A percentile compares a stretch with the other conserved stretches of the same genome.
phyloP scores from a whole-genome alignment of 1,284 basidiomycete genomes.

The Irpex sp. region DNA sequence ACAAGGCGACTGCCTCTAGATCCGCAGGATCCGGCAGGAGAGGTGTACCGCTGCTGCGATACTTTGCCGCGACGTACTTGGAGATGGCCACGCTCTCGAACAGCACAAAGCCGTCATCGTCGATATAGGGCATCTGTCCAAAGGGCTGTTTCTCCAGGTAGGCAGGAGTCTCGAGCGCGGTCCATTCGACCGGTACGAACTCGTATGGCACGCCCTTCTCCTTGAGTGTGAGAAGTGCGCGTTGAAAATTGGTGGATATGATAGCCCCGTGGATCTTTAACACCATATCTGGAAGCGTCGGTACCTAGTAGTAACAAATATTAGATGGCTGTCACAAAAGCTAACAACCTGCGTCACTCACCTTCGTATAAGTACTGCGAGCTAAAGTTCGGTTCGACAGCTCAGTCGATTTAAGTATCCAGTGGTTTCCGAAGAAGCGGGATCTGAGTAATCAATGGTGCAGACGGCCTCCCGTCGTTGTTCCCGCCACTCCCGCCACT shows the following conservation, averaged over 20 bases:
- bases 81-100: conserved; percentile 53
- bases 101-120: conserved; percentile 18
- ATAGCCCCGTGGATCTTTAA: neutral
- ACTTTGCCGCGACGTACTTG: conserved; percentile 46
- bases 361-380: no score
- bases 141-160: neutral
- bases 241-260: neutral
- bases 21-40: conserved; percentile 29
- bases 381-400: no score
- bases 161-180: neutral
- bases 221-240: neutral
- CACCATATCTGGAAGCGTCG: neutral
- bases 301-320: no score
- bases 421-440: no score
- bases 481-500: no score
- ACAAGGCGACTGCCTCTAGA: neutral
- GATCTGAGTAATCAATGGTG: no score
- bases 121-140: neutral
- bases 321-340: no score
- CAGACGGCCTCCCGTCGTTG: no score
- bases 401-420: no score
- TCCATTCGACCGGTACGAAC: neutral
- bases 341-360: no score
- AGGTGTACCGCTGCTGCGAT: conserved; percentile 32
- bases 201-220: neutral